A percentile compares a stretch with the other conserved stretches of the same genome.
phyloP scores from a whole-genome alignment of 495 filamentous ascomycete species.

The Penicillium samsonianum region DNA sequence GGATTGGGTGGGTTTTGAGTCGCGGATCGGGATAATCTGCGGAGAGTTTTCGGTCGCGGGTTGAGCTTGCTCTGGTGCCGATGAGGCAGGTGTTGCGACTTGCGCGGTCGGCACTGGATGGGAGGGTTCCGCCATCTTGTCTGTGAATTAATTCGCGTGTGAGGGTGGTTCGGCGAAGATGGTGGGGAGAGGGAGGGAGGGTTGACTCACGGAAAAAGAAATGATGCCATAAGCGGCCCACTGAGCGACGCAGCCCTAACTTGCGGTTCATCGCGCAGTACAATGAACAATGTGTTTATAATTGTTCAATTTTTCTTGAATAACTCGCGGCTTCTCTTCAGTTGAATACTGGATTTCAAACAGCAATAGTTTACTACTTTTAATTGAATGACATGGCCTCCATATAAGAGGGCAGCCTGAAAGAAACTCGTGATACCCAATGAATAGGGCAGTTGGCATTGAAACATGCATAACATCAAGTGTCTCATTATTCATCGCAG shows the following conservation, averaged over 20 bases:
- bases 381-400: neutral
- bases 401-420: slow-evolving; percentile 1
- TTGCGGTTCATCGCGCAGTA: slow-evolving; percentile 7
- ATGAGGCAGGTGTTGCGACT: slow-evolving; percentile 12
- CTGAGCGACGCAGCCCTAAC: slow-evolving; percentile 31
- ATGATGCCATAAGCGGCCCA: slow-evolving; percentile 45
- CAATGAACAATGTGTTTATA: neutral
- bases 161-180: slow-evolving; percentile 25
- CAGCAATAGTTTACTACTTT: neutral
- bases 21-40: slow-evolving; percentile 30
- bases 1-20: slow-evolving; percentile 31
- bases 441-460: slow-evolving; percentile 7
- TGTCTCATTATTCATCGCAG: slow-evolving; percentile 32
- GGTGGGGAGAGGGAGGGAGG: slow-evolving; percentile 31
- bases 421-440: slow-evolving; percentile 11
- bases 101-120: slow-evolving; percentile 26
- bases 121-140: slow-evolving; percentile 35
- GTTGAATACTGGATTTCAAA: neutral
- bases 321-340: neutral
- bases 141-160: slow-evolving; percentile 24
- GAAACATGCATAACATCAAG: slow-evolving; percentile 27
- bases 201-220: slow-evolving; percentile 43
- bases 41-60: slow-evolving; percentile 24
- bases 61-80: slow-evolving; percentile 16
- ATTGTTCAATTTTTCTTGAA: neutral